Percentiles rank a stretch among this genome's conserved stretches.
Evolutionary conservation across 1,284 basidiomycete species (phyloP).

Genomic region (Peniophora sp.): DNA sequence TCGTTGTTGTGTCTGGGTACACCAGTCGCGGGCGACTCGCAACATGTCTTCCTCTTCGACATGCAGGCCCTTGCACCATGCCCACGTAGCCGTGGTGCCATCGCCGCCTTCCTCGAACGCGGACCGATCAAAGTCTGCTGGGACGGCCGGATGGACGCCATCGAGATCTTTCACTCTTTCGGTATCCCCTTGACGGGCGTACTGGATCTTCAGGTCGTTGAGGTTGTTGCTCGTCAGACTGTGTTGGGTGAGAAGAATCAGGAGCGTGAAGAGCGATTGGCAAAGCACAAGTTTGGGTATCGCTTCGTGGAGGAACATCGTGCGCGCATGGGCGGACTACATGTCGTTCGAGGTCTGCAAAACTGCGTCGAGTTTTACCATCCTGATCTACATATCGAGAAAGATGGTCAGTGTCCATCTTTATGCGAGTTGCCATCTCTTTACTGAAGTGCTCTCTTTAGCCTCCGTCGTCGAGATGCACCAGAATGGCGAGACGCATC

Average conservation of each 20-base stretch:
- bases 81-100: conserved; percentile 3
- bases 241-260: conserved; percentile 25
- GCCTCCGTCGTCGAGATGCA: neutral
- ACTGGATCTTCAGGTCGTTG: conserved; percentile 34
- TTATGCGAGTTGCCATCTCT: neutral
- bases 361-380: neutral
- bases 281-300: neutral
- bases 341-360: neutral
- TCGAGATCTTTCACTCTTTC: conserved; percentile 26
- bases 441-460: neutral
- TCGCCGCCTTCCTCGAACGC: conserved; percentile 18
- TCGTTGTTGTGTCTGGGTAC: conserved; percentile 36
- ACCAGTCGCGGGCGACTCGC: conserved; percentile 16
- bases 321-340: neutral
- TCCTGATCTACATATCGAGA: neutral
- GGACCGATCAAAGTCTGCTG: conserved; percentile 31
- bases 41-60: conserved; percentile 34
- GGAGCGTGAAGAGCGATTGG: neutral
- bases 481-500: neutral
- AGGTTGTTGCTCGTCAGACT: conserved; percentile 23
- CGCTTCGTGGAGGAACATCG: neutral
- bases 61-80: conserved; percentile 18
- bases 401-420: neutral
- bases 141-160: conserved; percentile 36
- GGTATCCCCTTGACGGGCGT: conserved; percentile 24